Percentiles rank a stretch among this genome's conserved stretches.
Evolutionary conservation across 768 basidiomycete species (phyloP).

Genomic region (Cystofilobasidium bisporidii): DNA sequence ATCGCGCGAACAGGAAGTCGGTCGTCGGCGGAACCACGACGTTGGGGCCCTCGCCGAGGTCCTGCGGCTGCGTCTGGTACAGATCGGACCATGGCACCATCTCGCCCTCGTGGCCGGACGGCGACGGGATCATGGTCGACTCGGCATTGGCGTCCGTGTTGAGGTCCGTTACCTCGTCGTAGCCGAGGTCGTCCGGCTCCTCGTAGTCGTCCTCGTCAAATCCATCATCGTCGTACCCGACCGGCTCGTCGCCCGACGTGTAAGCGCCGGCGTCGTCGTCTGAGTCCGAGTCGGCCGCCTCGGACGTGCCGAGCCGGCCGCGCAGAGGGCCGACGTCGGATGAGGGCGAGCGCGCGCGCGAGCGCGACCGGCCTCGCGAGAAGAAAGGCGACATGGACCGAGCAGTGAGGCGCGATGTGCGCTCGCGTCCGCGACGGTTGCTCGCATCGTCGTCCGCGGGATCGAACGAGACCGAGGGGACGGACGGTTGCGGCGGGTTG

Average conservation of each 20-base stretch:
- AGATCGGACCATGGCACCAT: constrained; percentile 29
- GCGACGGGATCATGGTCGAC: constrained; percentile 16
- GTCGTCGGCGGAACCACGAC: constrained; percentile 55
- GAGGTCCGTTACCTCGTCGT: constrained; percentile 71
- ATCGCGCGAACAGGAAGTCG: constrained; percentile 29
- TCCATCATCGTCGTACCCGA: constrained; percentile 45
- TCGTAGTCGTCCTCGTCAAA: constrained; percentile 44
- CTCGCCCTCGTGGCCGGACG: constrained; percentile 27
- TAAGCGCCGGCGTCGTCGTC: constrained; percentile 32
- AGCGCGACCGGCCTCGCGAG: constrained; percentile 43
- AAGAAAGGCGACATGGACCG: constrained; percentile 72
- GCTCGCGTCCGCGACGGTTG: constrained; percentile 33
- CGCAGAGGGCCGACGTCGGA: constrained; percentile 50
- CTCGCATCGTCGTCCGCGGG: constrained; percentile 31
- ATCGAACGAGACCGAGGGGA: background rate
- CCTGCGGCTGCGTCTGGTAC: constrained; percentile 30
- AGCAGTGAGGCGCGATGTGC: constrained; percentile 41
- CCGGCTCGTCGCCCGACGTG: constrained; percentile 32
- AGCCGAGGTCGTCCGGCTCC: constrained; percentile 44
- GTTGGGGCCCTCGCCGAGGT: constrained; percentile 80
- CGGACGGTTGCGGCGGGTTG: background rate
- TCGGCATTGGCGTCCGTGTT: constrained; percentile 71
- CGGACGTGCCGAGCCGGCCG: constrained; percentile 44
- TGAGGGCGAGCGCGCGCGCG: constrained; percentile 38
- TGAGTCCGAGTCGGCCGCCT: constrained; percentile 41